These are phyloP conservation scores for Plenodomus biglobosus DNA, from an alignment of 2,329 filamentous ascomycete species.

Conservation along the genomic window DNA sequence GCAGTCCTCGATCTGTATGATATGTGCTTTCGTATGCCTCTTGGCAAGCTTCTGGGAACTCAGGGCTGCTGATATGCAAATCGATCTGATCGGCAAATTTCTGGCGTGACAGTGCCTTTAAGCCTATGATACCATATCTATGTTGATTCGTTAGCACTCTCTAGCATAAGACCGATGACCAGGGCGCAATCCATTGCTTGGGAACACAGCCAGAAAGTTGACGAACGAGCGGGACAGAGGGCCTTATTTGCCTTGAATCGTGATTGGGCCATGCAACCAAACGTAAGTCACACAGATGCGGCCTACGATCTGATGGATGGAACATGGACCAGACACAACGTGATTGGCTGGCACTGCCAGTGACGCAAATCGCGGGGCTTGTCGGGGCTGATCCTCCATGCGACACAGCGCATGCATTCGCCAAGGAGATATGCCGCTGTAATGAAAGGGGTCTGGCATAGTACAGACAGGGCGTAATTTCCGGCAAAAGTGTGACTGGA, in stretches of 20 bases:
- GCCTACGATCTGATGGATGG: slow-evolving; percentile 10
- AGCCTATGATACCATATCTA: slow-evolving; percentile 51
- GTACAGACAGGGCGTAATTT: slow-evolving; percentile 15
- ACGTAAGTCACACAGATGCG: slow-evolving; percentile 7
- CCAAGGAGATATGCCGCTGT: slow-evolving; percentile 13
- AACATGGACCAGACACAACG: slow-evolving; percentile 4
- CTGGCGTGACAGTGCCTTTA: slow-evolving; percentile 49
- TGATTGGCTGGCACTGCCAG: slow-evolving; percentile 28
- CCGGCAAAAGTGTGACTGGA: slow-evolving; percentile 14
- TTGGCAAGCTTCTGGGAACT: slow-evolving; percentile 52
- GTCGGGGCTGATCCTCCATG: slow-evolving; percentile 26
- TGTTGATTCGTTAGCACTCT: slow-evolving; percentile 27
- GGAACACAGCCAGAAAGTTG: too few species aligned
- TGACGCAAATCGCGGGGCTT: slow-evolving; percentile 38
- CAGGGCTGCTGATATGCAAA: slow-evolving; percentile 48
- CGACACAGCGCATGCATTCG: slow-evolving; percentile 20
- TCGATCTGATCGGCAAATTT: slow-evolving; percentile 52
- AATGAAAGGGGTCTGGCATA: slow-evolving; percentile 9
- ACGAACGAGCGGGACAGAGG: too few species aligned
- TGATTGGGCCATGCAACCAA: slow-evolving; percentile 21
- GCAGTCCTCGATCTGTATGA: slow-evolving; percentile 52
- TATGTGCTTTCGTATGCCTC: slow-evolving; percentile 54
- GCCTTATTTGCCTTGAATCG: too few species aligned
- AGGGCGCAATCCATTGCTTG: slow-evolving; percentile 7
- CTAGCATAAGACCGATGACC: slow-evolving; percentile 5